Evolutionary conservation across 1,139 yeast genomes (phyloP), one percentile per base, ranked within the genome.

Genomic region (Nadsonia commutata): DNA sequence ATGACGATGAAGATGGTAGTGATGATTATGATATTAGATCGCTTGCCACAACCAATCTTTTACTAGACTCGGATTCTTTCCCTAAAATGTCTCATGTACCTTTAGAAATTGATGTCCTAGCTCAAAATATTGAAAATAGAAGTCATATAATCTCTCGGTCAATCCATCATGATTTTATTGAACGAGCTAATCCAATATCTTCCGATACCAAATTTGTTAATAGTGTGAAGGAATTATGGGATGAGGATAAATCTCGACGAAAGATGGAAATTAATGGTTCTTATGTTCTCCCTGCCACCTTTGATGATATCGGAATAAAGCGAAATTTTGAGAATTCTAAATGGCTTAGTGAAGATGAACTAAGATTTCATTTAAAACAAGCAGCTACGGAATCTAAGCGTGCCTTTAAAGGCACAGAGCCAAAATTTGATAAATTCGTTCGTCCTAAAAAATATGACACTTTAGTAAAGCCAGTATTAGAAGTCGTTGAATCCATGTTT

Each of bases 41-140:
- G 7, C 31, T 40, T 11, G 36, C 33, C 5, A 36, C 18, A 5
- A 11, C 20, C 18, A 27, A 38, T 8, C 21, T 40, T 3, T 38
- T 39, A 23, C 36, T 39, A 7, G 38, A 19, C n/a, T 36, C 22
- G n/a, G 38, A 6, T n/a, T 33, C 40, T 7, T 70, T 63, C 47
- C 67, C 70, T 1, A 64, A 94, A 47, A 70, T 75, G 41, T 80
- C 88, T 0, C 65, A 74, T 46, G 68, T 80, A 2, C 62, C 77
- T 18, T 55, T 86, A 7, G 96, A 86, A 57, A 55, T 84, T 7
- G 96, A 86, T 57, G 63, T 79, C 1, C 57, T 69, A 13, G 76
- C 88, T 0, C 70, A 65, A 36, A 62, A 69, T 55, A 80, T 86
- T 18, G 40, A 62, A 4, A 86, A 86, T 55, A 61, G 88, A 22